Base-by-base conservation (phyloP, 768 basidiomycete species). In the Termitomyces sp. region DNA sequence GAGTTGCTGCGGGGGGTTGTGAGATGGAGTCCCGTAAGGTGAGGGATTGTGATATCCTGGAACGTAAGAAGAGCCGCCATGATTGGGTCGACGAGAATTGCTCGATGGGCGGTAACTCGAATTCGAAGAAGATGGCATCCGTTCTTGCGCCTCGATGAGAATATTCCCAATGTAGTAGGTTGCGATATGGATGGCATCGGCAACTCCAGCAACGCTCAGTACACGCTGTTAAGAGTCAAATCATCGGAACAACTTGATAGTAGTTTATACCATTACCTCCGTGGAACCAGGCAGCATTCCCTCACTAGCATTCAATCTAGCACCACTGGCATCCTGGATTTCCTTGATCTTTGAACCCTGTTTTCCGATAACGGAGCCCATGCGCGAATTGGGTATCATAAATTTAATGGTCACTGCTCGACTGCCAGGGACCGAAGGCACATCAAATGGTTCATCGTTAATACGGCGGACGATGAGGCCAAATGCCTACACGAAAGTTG, bases 131-230 rank as follows among this genome's bases (percentile, higher is more conserved):
- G 89, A 77, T 4, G 90, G 90, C 81, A 83, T 83, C 57, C 88
- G 86, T 60, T 92, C 90, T 67, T 92, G 87, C 6, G 93, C 88
- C 69, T 97, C 94, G 63, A 96, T 89, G 54, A 99, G 85, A 65
- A 98, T 97, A 62, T 94, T 98, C 54, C 97, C 97, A 60, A 99
- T 95, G 71, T 99, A 98, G 75, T 98, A 99, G 3, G 96, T 98
- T 41, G 97, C 97, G 60, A 99, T 99, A 71, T 99, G 97, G 56
- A 99, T 94, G 31, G 97, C 97, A 69, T 99, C 97, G 21, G 97
- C 97, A 50, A 99, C 97, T 38, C 97, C 97, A 23, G 96, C 94
- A 38, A 98, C 96, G 63, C 94, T 97, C 52, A 99, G 81, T 26
- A 99, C 94, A 56, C 97, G 92, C 95, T 98, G 68, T 15, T 53